A percentile compares a stretch with the other conserved stretches of the same genome.
These are phyloP conservation scores for Tricholoma hemisulphureum DNA, from an alignment of 768 basidiomycete genomes.

Conservation along the genomic window DNA sequence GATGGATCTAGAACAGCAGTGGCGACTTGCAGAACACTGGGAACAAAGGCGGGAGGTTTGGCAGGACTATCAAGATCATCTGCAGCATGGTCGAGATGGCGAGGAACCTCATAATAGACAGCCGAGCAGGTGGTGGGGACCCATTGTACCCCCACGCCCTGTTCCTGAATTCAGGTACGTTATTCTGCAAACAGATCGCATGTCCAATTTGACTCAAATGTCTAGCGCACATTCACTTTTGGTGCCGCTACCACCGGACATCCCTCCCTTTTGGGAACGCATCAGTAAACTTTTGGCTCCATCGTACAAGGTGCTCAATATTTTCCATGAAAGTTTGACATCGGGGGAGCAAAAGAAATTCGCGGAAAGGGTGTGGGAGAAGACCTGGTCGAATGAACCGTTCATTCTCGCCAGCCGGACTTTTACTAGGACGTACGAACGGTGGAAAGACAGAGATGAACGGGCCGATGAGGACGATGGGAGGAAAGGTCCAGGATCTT, in stretches of 20 bases:
- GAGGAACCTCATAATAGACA: constrained; percentile 18
- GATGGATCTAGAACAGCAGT: constrained; percentile 52
- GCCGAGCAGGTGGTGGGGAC: constrained; percentile 37
- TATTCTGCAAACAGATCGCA: not conserved
- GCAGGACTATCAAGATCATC: constrained; percentile 51
- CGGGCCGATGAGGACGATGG: constrained; percentile 39
- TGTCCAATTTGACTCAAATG: not conserved
- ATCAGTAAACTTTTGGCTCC: constrained; percentile 59
- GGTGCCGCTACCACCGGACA: constrained; percentile 56
- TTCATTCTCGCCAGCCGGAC: constrained; percentile 45
- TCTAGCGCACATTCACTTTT: constrained; percentile 52
- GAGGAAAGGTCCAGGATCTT: constrained; percentile 22
- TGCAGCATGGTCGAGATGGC: constrained; percentile 24
- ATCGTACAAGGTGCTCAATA: constrained; percentile 47
- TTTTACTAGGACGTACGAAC: constrained; percentile 39
- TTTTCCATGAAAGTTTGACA: constrained; percentile 51
- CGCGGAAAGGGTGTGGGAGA: constrained; percentile 59
- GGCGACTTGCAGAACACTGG: constrained; percentile 36
- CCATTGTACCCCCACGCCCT: constrained; percentile 40
- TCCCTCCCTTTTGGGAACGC: constrained; percentile 51
- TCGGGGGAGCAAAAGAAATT: constrained; percentile 62
- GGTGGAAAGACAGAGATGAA: constrained; percentile 44
- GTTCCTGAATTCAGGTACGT: constrained; percentile 41
- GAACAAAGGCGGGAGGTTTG: constrained; percentile 43
- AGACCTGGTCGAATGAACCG: constrained; percentile 62